Base-by-base conservation (phyloP, 2,329 filamentous ascomycete species). In the Exophiala sideris region DNA sequence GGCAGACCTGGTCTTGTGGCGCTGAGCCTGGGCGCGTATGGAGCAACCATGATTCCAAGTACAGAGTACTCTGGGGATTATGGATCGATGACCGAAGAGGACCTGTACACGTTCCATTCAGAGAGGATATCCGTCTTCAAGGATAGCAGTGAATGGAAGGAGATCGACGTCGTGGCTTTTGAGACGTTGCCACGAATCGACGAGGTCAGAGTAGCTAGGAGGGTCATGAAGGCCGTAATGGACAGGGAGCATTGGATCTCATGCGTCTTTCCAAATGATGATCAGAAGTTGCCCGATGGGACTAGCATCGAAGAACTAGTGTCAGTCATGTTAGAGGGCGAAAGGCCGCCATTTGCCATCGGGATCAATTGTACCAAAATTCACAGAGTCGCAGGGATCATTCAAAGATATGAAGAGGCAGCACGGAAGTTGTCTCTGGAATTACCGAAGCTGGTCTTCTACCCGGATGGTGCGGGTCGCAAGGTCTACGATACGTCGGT, bases 391-490 rank as follows among this genome's bases (percentile, higher is more conserved):
- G 39, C 56, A 14, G 33, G 32, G 10, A 57, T 70, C 24, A 57
- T 70, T 16, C 48, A 54, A 6, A 50, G 60, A 8, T 68, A 68
- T 53, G 64, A 68, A 47, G 52, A 61, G n/a, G 62, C 7, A 66
- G 84, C 12, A 54, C 57, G 8, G 58, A 54, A n/a, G 48, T 81
- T 60, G 52, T 75, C 1, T 48, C 64, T 3, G 60, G 66, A 72
- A 0, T 61, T 68, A 11, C 83, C 83, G 1, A 75, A 73, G 16
- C 67, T 88, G 49, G 79, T 88, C 3, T 62, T 88, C 14, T 88
- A 87, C 65, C 85, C 85, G 0, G 85, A 88, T 66, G 85, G 85
- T 0, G 87, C 85, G 1, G 84, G 83, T 44, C 83, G 83, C 0
- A 82, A 87, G 68, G 76, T 84, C 0, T 88, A 88, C 68, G 81